Conservation (phyloP, 2,329 filamentous ascomycete species). For the Saccharata proteae region DNA sequence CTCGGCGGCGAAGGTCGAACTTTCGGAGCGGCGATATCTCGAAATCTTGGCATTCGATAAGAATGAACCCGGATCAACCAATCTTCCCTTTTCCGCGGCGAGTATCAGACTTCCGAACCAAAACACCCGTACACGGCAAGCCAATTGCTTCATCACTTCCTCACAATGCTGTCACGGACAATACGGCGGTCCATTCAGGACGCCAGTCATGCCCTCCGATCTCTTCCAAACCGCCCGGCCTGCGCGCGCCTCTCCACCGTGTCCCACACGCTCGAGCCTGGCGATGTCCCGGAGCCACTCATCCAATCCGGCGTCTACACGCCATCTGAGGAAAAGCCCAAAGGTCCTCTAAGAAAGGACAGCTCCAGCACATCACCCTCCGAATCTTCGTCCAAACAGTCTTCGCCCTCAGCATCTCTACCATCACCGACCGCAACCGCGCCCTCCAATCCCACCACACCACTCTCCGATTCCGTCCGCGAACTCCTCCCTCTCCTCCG, state of each 20-base stretch:
- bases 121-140: no score
- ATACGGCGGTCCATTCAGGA: constrained; percentile 53
- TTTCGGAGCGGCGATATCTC: no score
- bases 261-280: constrained; percentile 25
- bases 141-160: no score
- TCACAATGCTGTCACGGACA: constrained; percentile 36
- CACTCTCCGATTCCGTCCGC: constrained; percentile 44
- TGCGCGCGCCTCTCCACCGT: constrained; percentile 34
- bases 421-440: constrained; percentile 16
- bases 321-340: constrained; percentile 15
- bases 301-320: constrained; percentile 37
- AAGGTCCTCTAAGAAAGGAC: constrained; percentile 8
- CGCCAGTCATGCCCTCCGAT: constrained; percentile 42
- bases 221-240: no score
- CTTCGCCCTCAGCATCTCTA: constrained; percentile 15
- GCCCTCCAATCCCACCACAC: constrained; percentile 23
- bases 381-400: constrained; percentile 11
- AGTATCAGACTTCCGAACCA: no score
- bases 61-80: no score
- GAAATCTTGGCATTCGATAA: no score
- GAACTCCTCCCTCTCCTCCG: constrained; percentile 58
- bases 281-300: constrained; percentile 25
- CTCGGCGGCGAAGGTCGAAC: no score
- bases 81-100: no score
- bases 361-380: constrained; percentile 9